Evolutionary conservation across 2,329 filamentous ascomycete species (phyloP).

Genomic region (Pezicula radicicola): DNA sequence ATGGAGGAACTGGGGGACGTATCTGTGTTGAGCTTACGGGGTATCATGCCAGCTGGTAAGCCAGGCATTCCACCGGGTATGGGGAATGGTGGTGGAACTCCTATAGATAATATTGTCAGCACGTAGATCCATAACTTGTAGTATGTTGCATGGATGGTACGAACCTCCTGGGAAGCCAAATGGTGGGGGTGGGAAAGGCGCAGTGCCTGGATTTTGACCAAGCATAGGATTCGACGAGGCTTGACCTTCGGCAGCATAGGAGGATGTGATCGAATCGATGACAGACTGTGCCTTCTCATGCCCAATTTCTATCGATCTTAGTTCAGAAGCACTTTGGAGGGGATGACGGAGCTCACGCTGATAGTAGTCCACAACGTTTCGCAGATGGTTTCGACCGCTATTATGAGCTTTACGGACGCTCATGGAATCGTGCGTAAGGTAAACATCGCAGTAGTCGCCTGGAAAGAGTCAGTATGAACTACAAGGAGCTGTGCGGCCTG

Average conservation of each 20-base stretch:
- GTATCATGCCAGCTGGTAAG: conserved; percentile 43
- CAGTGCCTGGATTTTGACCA: conserved; percentile 54
- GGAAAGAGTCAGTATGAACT: conserved; percentile 21
- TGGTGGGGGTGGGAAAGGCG: conserved; percentile 47
- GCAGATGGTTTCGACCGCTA: conserved; percentile 90
- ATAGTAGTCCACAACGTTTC: conserved; percentile 98
- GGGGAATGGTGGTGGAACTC: conserved; percentile 54
- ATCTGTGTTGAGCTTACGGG: conserved; percentile 41
- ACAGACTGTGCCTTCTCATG: conserved; percentile 98
- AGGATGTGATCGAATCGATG: conserved; percentile 95
- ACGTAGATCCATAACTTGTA: background rate
- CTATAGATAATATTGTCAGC: conserved; percentile 7
- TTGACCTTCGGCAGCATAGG: conserved; percentile 92
- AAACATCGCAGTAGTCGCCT: conserved; percentile 99
- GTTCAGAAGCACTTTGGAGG: background rate
- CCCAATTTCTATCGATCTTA: conserved; percentile 70
- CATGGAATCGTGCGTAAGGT: conserved; percentile 99
- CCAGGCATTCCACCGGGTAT: conserved; percentile 45
- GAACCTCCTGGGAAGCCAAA: conserved; percentile 61
- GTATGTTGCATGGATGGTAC: conserved; percentile 26
- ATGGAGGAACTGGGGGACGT: background rate
- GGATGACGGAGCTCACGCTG: conserved; percentile 59
- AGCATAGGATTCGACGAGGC: conserved; percentile 83
- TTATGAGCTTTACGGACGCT: conserved; percentile 99
- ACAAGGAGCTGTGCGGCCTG: conserved; percentile 3